Conservation (phyloP, 2,329 filamentous ascomycete species). For the Calonectria henricotiae region DNA sequence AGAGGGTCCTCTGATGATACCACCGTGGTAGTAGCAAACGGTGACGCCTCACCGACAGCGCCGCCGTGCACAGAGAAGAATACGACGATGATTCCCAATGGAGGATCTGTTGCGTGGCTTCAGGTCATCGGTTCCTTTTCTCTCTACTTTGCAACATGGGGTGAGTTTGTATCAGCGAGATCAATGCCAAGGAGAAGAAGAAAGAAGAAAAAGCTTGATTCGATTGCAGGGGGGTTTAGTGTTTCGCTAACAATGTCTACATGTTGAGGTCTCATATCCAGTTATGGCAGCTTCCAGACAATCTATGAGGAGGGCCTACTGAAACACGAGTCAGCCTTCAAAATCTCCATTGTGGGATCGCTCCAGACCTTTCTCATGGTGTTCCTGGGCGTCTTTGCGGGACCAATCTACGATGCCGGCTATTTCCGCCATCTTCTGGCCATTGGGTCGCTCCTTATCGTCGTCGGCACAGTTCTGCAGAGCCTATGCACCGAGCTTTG, state of each 20-base stretch:
- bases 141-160: slow-evolving; percentile 50
- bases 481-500: slow-evolving; percentile 69
- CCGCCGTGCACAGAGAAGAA: not conserved
- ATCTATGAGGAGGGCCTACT: slow-evolving; percentile 47
- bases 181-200: not conserved
- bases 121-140: slow-evolving; percentile 47
- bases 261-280: slow-evolving; percentile 46
- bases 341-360: slow-evolving; percentile 48
- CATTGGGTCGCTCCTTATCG: slow-evolving; percentile 40
- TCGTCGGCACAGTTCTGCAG: slow-evolving; percentile 44
- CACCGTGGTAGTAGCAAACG: not conserved
- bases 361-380: slow-evolving; percentile 49
- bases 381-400: slow-evolving; percentile 46
- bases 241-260: not conserved
- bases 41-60: not conserved
- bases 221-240: no score
- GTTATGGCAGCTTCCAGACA: slow-evolving; percentile 49
- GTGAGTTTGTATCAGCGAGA: slow-evolving; percentile 30
- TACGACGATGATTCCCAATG: slow-evolving; percentile 31
- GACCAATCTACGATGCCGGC: slow-evolving; percentile 45
- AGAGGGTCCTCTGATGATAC: slow-evolving; percentile 21
- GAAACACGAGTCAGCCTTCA: slow-evolving; percentile 31
- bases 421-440: slow-evolving; percentile 44
- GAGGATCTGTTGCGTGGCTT: slow-evolving; percentile 46
- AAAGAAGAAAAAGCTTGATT: not conserved